Evolutionary conservation across 2,329 filamentous ascomycete species (phyloP), one percentile per base, ranked within the genome.

Genomic region (Coleophoma crateriformis): DNA sequence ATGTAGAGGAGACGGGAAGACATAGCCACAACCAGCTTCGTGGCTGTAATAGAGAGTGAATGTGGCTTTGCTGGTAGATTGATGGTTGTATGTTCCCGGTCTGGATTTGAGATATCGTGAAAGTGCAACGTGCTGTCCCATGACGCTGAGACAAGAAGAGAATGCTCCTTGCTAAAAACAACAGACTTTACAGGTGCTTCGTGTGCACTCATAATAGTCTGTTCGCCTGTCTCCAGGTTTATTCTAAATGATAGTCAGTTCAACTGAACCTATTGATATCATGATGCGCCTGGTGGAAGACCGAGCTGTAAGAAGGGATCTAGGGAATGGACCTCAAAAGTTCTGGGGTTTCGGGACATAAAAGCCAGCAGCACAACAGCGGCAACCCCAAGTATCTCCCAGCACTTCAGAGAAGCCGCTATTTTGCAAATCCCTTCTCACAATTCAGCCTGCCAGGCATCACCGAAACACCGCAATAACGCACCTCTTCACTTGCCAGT

Each of bases 21-120:
- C 94, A 99, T 97, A 58, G 91, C 91, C 50, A 99, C 89, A 39
- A 99, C 90, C 8, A 96, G 78, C 68, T 95, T 96, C 46, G 88
- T 78, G 3, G 79, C 76, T 61, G 78, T 90, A 45, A 87, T 76
- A 34, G 90, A 87, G 44, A 97, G 76, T 12, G 91, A 91, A 68
- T 96, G 95, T 1, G 90, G 90, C 68, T 96, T 99, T 27, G 84
- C 87, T 1, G 88, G 89, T 19, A 96, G 83, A 3, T 77, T 71
- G 49, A 96, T 77, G 41, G 74, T 78, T 41, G 86, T 78, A n/a
- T 82, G 82, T 32, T 69, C 60, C 57, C 74, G 74, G 22, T 64
- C 76, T 53, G 69, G 73, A 63, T 71, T 71, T 10, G 65, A 71
- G 44, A 85, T 74, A 62, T 86, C 78, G 73, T 96, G 89, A 50